These are phyloP conservation scores for Aspergillus saccharolyticus DNA, from an alignment of 495 filamentous ascomycete species.

Conservation along the genomic window DNA sequence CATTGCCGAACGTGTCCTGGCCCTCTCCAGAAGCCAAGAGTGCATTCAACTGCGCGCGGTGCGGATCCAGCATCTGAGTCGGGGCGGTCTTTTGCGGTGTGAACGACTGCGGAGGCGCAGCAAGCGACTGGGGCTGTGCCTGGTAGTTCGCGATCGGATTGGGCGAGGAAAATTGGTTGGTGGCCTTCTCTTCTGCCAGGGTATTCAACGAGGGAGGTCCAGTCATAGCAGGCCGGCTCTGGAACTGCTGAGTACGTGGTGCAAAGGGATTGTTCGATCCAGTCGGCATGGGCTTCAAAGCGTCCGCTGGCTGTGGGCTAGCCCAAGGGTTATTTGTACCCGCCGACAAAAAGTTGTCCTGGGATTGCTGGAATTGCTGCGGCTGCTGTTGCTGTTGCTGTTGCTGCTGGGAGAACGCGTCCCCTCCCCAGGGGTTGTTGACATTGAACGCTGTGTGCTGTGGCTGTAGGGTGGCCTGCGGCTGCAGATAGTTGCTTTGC, in stretches of 20 bases:
- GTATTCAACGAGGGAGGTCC: constrained; percentile 62
- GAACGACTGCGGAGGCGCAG: constrained; percentile 17
- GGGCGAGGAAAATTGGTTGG: constrained; percentile 45
- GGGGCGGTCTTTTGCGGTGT: constrained; percentile 34
- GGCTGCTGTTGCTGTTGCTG: constrained; percentile 38
- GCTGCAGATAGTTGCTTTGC: constrained; percentile 49
- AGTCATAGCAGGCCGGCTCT: constrained; percentile 51
- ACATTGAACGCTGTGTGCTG: constrained; percentile 68
- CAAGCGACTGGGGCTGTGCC: constrained; percentile 8
- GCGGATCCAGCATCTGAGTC: constrained; percentile 55
- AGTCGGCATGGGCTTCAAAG: constrained; percentile 56
- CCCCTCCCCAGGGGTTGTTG: constrained; percentile 65
- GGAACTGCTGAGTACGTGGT: constrained; percentile 46
- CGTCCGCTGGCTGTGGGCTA: constrained; percentile 36
- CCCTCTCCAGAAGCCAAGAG: constrained; percentile 84
- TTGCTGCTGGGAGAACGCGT: constrained; percentile 42
- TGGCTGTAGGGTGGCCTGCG: constrained; percentile 52
- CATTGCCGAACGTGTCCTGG: constrained; percentile 95
- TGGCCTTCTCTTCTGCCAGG: constrained; percentile 65
- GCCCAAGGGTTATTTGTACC: constrained; percentile 82
- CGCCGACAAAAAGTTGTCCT: constrained; percentile 57
- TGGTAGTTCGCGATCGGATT: constrained; percentile 53
- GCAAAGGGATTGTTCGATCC: constrained; percentile 98
- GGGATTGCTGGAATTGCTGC: constrained; percentile 32
- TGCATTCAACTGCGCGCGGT: constrained; percentile 83